These are phyloP conservation scores for Pseudogymnoascus destructans DNA, from an alignment of 2,329 filamentous ascomycete species.

Conservation along the genomic window DNA sequence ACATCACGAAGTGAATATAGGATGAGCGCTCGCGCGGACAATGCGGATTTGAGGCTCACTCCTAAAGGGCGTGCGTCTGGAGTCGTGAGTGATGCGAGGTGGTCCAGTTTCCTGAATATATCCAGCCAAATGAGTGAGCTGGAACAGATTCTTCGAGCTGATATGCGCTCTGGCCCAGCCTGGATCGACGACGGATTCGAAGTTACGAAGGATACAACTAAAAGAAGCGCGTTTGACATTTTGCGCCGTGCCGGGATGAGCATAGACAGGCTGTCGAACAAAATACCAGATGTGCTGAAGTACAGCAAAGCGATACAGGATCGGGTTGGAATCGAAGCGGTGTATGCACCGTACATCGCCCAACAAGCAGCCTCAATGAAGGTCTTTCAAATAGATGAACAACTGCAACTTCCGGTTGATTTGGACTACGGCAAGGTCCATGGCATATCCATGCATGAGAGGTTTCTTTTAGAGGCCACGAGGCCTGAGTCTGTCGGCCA, in stretches of 20 bases:
- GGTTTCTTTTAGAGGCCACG: conserved; percentile 52
- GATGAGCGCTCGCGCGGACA: conserved; percentile 83
- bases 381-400: conserved; percentile 64
- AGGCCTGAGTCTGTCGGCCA: conserved; percentile 78
- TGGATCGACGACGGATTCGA: conserved; percentile 62
- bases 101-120: conserved; percentile 55
- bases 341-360: conserved; percentile 75
- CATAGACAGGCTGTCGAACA: conserved; percentile 41
- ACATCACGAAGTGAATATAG: conserved; percentile 91
- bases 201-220: conserved; percentile 50
- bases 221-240: conserved; percentile 66
- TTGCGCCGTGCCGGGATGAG: conserved; percentile 52
- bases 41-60: conserved; percentile 81
- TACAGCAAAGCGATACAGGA: conserved; percentile 47
- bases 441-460: conserved; percentile 71
- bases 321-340: conserved; percentile 67
- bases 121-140: conserved; percentile 55
- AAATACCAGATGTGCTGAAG: conserved; percentile 42
- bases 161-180: conserved; percentile 43
- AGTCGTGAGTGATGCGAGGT: conserved; percentile 66
- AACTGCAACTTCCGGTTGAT: conserved; percentile 54
- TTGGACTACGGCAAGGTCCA: conserved; percentile 63
- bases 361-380: conserved; percentile 55
- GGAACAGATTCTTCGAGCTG: conserved; percentile 43
- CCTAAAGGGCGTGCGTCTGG: conserved; percentile 62